A percentile compares a stretch with the other conserved stretches of the same genome.
Evolutionary conservation across 306 rosid species (phyloP).

Genomic region (Erythrophleum fordii): DNA sequence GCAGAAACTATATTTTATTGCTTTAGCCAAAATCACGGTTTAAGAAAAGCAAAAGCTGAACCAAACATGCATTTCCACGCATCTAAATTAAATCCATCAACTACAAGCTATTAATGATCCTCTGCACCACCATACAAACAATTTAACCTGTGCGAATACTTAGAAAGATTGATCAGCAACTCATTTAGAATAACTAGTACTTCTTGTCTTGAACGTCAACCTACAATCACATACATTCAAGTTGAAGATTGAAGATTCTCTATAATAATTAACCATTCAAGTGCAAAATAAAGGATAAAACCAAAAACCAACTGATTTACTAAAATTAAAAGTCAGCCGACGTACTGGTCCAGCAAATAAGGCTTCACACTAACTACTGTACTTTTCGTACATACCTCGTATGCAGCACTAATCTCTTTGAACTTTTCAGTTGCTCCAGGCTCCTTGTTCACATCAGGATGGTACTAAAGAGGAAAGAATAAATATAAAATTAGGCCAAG

Average conservation of each 20-base stretch:
- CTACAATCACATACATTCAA: not conserved
- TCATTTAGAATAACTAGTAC: not conserved
- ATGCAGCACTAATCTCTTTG: conserved; percentile 95
- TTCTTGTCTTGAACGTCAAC: not conserved
- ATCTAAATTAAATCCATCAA: not conserved
- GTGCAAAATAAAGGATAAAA: not conserved
- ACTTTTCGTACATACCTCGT: conserved; percentile 68
- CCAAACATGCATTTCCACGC: too few relatives aligned
- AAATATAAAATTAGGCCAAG: conserved; percentile 37
- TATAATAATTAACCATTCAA: not conserved
- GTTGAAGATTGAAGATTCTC: not conserved
- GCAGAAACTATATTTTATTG: too few relatives aligned
- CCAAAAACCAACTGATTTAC: not conserved
- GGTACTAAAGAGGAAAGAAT: conserved; percentile 62
- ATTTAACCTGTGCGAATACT: too few relatives aligned
- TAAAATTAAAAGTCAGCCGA: not conserved
- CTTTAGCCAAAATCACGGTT: too few relatives aligned
- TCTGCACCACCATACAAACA: too few relatives aligned
- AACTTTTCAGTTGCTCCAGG: conserved; percentile 95
- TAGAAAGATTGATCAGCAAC: not conserved
- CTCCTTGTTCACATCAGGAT: conserved; percentile 97
- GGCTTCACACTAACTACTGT: not conserved
- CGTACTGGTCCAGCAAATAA: not conserved
- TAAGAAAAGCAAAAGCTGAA: too few relatives aligned
- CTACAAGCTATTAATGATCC: not conserved